Evolutionary conservation across 1,139 yeast species (phyloP).

Genomic region (Zygosaccharomyces pseudobailii): DNA sequence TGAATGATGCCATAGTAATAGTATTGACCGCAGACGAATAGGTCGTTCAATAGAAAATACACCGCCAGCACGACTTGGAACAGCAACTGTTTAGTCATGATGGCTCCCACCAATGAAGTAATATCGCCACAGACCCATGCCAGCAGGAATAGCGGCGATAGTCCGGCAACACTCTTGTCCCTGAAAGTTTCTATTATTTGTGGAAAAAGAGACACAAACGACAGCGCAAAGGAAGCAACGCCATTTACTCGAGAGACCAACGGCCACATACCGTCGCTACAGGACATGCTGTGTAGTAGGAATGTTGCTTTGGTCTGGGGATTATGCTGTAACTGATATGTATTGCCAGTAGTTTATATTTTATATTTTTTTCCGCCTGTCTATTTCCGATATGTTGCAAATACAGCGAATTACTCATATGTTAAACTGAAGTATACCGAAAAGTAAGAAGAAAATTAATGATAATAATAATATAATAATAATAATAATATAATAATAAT

Average conservation of each 20-base stretch:
- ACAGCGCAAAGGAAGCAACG: slow-evolving; percentile 51
- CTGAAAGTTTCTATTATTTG: slow-evolving; percentile 74
- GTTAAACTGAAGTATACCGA: neutral
- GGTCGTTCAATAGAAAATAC: slow-evolving; percentile 72
- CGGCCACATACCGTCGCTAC: slow-evolving; percentile 24
- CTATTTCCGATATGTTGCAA: neutral
- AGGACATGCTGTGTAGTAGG: slow-evolving; percentile 10
- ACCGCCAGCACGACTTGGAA: slow-evolving; percentile 73
- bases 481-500: neutral
- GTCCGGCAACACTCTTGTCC: slow-evolving; percentile 78
- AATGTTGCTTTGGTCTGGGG: neutral
- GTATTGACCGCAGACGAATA: slow-evolving; percentile 67
- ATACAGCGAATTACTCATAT: too few relatives aligned
- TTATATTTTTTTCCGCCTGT: neutral
- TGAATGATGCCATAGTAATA: slow-evolving; percentile 55
- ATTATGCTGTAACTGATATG: neutral
- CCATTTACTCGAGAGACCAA: slow-evolving; percentile 40
- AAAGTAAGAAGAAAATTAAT: neutral
- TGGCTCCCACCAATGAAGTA: slow-evolving; percentile 73
- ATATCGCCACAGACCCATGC: slow-evolving; percentile 87
- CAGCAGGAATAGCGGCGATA: slow-evolving; percentile 67
- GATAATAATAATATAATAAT: neutral
- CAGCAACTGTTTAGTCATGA: slow-evolving; percentile 66
- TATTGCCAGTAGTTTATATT: neutral
- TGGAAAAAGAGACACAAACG: slow-evolving; percentile 87